Base-by-base conservation (phyloP, 2,329 filamentous ascomycete genomes). In the Xylaria sp. region DNA sequence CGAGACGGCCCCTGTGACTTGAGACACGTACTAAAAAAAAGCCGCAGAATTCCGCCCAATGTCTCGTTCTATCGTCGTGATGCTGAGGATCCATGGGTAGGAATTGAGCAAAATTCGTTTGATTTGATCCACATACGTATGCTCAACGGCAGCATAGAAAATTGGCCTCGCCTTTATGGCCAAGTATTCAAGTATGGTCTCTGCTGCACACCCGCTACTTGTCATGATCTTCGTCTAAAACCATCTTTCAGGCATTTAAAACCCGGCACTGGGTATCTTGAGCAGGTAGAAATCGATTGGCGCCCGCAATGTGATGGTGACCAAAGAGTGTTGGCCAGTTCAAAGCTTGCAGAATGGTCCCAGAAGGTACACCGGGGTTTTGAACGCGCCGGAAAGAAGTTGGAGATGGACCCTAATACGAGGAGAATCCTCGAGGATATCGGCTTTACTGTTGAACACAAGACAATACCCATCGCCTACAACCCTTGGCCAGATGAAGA, bases 241-340 rank as follows among this genome's bases (percentile, higher is more conserved):
- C 15, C 54, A 64, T 67, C n/a, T 21, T 15, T 17, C 66, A 92
- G 90, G 54, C 91, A 96, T 72, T 82, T 97, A 25, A 87, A 87
- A 68, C 92, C 92, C 1, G 88, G 89, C 1, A 83, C 80, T 40
- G 94, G 93, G 55, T 85, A 83, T 72, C 83, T 97, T 57, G 93
- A 98, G 76, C 92, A 96, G 68, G 86, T 96, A 48, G 94, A 98
- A 74, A 90, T 98, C 56, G 92, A 98, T 75, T 91, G 91, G 76
- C 81, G 85, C 48, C 92, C 92, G 17, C 86, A 86, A 53, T 90
- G 87, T 71, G 89, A 92, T 65, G 87, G 91, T 68, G 82, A 83
- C 35, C 67, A 76, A 3, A 60, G 54, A 43, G 23, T 29, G 25
- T 41, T 64, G 19, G 54, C 48, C 19, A 77, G 85, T 37, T 86